Base-by-base conservation (phyloP, 495 filamentous ascomycete genomes). In the Trichoderma asperelloides region DNA sequence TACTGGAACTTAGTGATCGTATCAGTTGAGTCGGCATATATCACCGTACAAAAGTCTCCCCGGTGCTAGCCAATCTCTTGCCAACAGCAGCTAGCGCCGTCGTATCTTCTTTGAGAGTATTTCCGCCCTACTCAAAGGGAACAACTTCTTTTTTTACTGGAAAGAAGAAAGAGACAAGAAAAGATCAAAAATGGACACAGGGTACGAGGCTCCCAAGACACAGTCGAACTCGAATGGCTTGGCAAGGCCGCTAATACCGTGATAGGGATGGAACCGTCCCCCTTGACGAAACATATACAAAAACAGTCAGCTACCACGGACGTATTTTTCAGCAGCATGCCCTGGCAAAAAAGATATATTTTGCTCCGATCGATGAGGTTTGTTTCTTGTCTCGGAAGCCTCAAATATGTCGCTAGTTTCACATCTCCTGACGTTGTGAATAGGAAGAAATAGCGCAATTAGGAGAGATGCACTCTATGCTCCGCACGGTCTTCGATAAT, bases 301-400 rank as follows among this genome's bases (percentile, higher is more conserved):
- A 88, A 71, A 87, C 86, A 9, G 77, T 91, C 40, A 78, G 79
- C n/a, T 78, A 90, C 70, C 82, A 90, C 71, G 86, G 86, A 72
- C 83, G 91, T 71, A 81, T 83, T 28, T 95, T 86, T 76, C 91
- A 95, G 71, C 85, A 84, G 71, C 88, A 86, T 77, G 86, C 91
- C 33, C 77, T 97, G 66, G 86, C 91, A 41, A 83, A 91, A 67
- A 79, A 79, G 43, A 86, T 88, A 69, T 93, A 92, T 71, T 89
- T 92, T 70, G 86, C 87, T 40, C 94, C 94, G 2, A 81, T 95
- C 25, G 94, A 98, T 77, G 89, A 94, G 79, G 94, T 96, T 82
- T 75, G 80, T 73, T 37, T 65, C 65, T 69, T 23, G 66, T 68
- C 66, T 69, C 72, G 60, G 73, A 64, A 55, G 39, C 64, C 66